phyloP scores from a whole-genome alignment of 139 green algal genomes.

The Eudorina sp. region DNA sequence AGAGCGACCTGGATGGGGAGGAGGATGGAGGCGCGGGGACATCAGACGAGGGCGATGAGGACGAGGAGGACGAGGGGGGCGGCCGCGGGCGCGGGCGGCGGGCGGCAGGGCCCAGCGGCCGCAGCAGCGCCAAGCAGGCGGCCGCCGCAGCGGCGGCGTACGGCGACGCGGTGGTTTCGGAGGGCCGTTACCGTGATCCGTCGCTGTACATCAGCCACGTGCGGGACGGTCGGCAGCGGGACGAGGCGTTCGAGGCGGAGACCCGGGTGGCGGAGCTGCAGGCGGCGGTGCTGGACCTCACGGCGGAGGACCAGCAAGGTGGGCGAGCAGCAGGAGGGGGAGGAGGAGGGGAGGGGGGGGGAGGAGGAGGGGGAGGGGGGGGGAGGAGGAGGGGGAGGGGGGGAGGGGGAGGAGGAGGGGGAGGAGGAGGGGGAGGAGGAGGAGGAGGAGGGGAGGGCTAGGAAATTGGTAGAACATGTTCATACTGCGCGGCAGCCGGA shows the following conservation, averaged over 20 bases:
- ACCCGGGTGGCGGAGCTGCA: constrained; percentile 61
- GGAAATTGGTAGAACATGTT: no score
- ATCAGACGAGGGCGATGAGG: constrained; percentile 7
- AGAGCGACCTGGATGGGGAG: background rate
- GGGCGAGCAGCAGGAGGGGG: background rate
- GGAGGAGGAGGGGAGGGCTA: no score
- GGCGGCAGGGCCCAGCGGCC: constrained; percentile 23
- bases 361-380: no score
- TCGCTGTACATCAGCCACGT: constrained; percentile 69
- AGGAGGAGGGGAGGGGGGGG: background rate
- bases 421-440: no score
- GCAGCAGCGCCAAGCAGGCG: constrained; percentile 7
- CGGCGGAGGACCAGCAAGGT: constrained; percentile 78
- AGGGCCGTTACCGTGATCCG: constrained; percentile 70
- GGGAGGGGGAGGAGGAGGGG: no score
- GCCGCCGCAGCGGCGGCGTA: constrained; percentile 36
- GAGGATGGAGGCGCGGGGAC: background rate
- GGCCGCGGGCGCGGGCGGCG: background rate
- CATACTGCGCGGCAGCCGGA: no score
- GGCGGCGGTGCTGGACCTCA: constrained; percentile 84
- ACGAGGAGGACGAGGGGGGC: background rate
- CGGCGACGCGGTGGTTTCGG: constrained; percentile 44
- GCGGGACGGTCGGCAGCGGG: constrained; percentile 46
- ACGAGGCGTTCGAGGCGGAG: constrained; percentile 65
- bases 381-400: no score